Conservation (phyloP, 1,284 basidiomycete species). For the Leccinum holopus region DNA sequence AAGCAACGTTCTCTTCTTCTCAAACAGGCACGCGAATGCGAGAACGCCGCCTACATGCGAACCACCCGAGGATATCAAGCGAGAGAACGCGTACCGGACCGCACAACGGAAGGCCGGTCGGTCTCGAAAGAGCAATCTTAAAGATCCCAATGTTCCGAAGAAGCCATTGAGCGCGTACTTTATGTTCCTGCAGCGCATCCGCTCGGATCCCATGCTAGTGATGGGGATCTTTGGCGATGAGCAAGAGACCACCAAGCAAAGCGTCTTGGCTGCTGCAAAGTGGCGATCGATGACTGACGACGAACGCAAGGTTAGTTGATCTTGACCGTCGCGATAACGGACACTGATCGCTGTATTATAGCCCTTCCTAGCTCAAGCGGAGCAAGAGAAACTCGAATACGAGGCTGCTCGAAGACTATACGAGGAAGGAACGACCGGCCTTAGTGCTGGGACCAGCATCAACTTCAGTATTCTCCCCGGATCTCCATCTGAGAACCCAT, state of each 20-base stretch:
- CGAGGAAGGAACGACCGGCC: constrained; percentile 74
- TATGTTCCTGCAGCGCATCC: constrained; percentile 89
- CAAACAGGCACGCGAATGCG: constrained; percentile 82
- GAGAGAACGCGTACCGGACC: constrained; percentile 88
- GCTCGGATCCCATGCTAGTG: constrained; percentile 70
- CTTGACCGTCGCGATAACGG: constrained; percentile 3
- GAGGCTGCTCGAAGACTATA: constrained; percentile 78
- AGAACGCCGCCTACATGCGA: constrained; percentile 83
- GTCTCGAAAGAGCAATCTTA: constrained; percentile 91
- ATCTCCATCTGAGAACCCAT: constrained; percentile 47
- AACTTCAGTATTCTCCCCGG: constrained; percentile 75
- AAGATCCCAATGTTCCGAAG: constrained; percentile 96
- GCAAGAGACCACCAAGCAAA: constrained; percentile 93
- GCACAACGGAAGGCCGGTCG: constrained; percentile 93
- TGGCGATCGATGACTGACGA: constrained; percentile 92
- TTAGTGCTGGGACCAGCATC: constrained; percentile 64
- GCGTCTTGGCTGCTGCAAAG: constrained; percentile 87
- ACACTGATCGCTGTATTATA: constrained; percentile 33
- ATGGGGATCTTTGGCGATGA: constrained; percentile 88
- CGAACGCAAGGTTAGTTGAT: constrained; percentile 75
- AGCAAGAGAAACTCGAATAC: constrained; percentile 91
- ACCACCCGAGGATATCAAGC: constrained; percentile 94
- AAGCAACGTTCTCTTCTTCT: constrained; percentile 78
- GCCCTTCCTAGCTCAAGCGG: constrained; percentile 89
- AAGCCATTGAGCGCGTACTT: constrained; percentile 95